Base-by-base conservation (phyloP, 2,329 filamentous ascomycete species). In the Fusarium solani-melongenae region DNA sequence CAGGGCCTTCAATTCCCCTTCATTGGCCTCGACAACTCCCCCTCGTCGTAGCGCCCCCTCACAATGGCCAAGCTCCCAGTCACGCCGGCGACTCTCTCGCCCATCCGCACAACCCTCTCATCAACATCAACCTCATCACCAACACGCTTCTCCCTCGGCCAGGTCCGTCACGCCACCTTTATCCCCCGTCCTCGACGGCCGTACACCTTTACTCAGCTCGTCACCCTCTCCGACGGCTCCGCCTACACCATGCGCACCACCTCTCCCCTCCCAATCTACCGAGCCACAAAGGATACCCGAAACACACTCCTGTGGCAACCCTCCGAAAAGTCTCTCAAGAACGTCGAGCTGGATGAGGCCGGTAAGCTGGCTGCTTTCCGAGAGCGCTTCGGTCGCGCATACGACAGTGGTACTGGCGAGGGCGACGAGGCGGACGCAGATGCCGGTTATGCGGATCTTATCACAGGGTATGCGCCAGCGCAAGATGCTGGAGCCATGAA, bases 141-240 rank as follows among this genome's bases (percentile, higher is more conserved):
- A 75, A 66, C 69, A 60, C 67, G 62, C 62, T 79, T 69, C 78
- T 81, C 49, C 74, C 76, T 83, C 84, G 83, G 69, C 58, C 93
- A 95, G 85, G 87, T 91, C 81, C 92, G 95, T 69, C 91, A 94
- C 81, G 96, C 96, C 61, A 95, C 93, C 27, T 93, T 98, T 72
- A 90, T 98, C 80, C 89, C 89, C 71, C 94, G 96, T 17, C 95
- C 95, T n/a, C 93, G 95, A 80, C 91, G 95, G 7, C 96, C 96
- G 46, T 98, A 98, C 88, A 94, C 92, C 76, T 98, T 98, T 88
- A 98, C 96, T n/a, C 96, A 99, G 85, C 90, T 99, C 69, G 88
- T 99, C 76, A 95, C 95, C 62, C 92, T 98, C 73, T 94, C 93
- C 44, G 96, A 99, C 86, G 96, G 96, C 77, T 93, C 91, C 79